These are phyloP conservation scores for Phytophthora pinifolia DNA, from an alignment of 352 stramenopile species.

Conservation along the genomic window DNA sequence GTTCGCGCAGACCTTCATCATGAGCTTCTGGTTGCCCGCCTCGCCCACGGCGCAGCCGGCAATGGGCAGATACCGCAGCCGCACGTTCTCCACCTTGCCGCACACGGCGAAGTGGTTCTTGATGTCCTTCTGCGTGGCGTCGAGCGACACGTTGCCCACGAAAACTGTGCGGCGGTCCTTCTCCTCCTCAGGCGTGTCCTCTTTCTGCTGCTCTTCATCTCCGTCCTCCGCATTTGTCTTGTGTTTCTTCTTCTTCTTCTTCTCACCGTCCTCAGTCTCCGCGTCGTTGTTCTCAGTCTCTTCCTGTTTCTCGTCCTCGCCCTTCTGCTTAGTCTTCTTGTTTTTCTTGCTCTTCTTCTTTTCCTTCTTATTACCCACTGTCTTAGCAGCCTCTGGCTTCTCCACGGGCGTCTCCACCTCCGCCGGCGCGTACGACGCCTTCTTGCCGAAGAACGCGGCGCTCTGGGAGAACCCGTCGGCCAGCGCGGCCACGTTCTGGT, in stretches of 20 bases:
- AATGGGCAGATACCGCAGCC: conserved; percentile 86
- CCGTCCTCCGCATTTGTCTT: conserved; percentile 14
- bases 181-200: conserved; percentile 38
- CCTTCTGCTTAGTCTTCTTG: conserved; percentile 9
- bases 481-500: conserved; percentile 31
- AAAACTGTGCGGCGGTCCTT: conserved; percentile 88
- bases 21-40: conserved; percentile 89
- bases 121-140: conserved; percentile 77
- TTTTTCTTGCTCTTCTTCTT: conserved; percentile 11
- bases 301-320: conserved; percentile 11
- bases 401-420: conserved; percentile 11
- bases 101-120: conserved; percentile 82
- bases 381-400: conserved; percentile 12
- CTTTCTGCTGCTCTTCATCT: conserved; percentile 19
- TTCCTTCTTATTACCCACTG: conserved; percentile 3
- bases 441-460: conserved; percentile 67
- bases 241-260: conserved; percentile 29
- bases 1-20: conserved; percentile 91
- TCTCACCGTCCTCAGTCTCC: conserved; percentile 20
- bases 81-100: conserved; percentile 84
- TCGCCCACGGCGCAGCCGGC: conserved; percentile 83
- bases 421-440: conserved; percentile 42
- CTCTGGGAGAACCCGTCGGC: conserved; percentile 63
- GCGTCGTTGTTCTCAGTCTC: conserved; percentile 2
- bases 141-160: conserved; percentile 91